Conservation (phyloP, 179 eudicot genomes). For the Amaranthus tricolor region DNA sequence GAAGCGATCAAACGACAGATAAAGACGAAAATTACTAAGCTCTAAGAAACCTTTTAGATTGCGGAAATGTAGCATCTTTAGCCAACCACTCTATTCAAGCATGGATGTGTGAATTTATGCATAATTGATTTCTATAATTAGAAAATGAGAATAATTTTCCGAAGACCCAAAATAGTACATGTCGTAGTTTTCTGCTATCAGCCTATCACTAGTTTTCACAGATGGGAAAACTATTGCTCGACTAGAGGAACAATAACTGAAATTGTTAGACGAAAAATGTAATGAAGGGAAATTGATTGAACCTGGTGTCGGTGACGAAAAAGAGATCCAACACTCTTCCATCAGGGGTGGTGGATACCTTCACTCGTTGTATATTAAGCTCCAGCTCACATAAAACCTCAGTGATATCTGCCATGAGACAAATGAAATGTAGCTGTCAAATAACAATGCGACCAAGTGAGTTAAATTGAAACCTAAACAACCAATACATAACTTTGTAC, state of each 20-base stretch:
- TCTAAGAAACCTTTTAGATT: background rate
- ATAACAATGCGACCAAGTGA: background rate
- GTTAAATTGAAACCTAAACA: background rate
- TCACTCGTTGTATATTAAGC: constrained; percentile 73
- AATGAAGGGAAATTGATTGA: constrained; percentile 1
- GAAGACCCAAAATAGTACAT: no score
- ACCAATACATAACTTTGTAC: background rate
- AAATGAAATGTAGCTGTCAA: constrained; percentile 6
- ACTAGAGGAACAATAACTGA: no score
- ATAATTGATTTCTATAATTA: background rate
- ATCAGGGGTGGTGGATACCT: constrained; percentile 92
- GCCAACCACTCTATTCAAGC: background rate
- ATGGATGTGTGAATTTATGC: background rate
- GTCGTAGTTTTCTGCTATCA: background rate
- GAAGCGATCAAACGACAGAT: background rate
- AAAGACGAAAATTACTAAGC: background rate
- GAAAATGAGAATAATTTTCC: background rate
- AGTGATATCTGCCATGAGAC: constrained; percentile 64
- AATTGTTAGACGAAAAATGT: background rate
- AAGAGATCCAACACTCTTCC: constrained; percentile 88
- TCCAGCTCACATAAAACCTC: constrained; percentile 78
- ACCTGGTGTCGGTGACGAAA: constrained; percentile 88
- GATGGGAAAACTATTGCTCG: background rate
- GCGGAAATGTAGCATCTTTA: background rate
- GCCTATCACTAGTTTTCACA: background rate